These are phyloP conservation scores for Phallus indusiatus DNA, from an alignment of 768 basidiomycete species.

Conservation along the genomic window DNA sequence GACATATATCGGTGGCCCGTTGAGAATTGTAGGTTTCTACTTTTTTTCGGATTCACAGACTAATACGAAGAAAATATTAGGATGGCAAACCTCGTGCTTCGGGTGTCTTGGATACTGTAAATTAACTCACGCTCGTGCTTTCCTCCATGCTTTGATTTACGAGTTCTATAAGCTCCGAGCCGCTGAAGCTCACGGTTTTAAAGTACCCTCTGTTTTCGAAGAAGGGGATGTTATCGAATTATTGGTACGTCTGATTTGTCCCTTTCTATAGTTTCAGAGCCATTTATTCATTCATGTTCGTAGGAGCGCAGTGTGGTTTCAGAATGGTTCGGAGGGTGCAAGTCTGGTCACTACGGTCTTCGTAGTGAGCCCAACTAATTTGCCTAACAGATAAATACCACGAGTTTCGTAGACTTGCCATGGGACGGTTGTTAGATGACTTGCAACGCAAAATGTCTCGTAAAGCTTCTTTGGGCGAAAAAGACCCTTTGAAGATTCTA, in stretches of 20 bases:
- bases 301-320: constrained; percentile 65
- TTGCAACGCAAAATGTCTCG: constrained; percentile 52
- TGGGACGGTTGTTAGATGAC: constrained; percentile 66
- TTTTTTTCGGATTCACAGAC: neutral
- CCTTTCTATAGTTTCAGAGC: neutral
- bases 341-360: constrained; percentile 9
- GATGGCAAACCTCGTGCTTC: constrained; percentile 70
- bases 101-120: constrained; percentile 65
- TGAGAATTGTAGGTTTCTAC: constrained; percentile 38
- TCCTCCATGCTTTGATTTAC: neutral
- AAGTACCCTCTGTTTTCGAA: constrained; percentile 62
- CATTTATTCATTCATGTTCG: neutral
- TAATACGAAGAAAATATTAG: constrained; percentile 1
- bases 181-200: constrained; percentile 59
- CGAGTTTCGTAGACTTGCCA: constrained; percentile 65
- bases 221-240: constrained; percentile 49
- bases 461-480: constrained; percentile 36
- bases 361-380: constrained; percentile 5
- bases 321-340: constrained; percentile 66
- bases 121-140: constrained; percentile 9
- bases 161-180: constrained; percentile 43
- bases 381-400: constrained; percentile 51
- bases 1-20: constrained; percentile 57
- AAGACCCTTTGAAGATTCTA: constrained; percentile 51
- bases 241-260: constrained; percentile 38